Evolutionary conservation across 352 stramenopile species (phyloP).

Genomic region (Phytopythium mirpurense): DNA sequence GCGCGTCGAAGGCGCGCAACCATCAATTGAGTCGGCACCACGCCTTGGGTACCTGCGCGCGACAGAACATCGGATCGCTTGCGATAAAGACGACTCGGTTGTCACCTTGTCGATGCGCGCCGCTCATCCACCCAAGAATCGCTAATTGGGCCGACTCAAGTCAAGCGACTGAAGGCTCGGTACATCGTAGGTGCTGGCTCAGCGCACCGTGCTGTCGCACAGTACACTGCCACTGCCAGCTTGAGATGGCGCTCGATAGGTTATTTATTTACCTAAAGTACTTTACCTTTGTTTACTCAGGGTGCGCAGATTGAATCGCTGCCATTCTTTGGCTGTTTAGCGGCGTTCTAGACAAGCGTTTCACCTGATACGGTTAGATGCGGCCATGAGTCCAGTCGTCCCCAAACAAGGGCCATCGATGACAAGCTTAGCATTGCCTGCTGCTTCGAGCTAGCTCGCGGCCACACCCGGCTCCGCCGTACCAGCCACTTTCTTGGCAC

Average conservation of each 20-base stretch:
- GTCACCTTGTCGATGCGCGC: not conserved
- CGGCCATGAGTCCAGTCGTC: too few species aligned
- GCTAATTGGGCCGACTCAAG: not conserved
- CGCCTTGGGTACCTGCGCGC: not conserved
- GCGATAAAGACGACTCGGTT: not conserved
- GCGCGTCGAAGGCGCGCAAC: not conserved
- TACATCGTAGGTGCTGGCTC: too few species aligned
- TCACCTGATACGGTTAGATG: too few species aligned
- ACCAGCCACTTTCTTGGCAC: not conserved
- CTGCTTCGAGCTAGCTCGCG: not conserved
- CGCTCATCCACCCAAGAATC: not conserved
- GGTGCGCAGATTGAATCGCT: too few species aligned
- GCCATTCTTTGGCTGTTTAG: too few species aligned
- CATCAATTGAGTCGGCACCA: not conserved
- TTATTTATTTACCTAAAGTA: slow-evolving; percentile 3
- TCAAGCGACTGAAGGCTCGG: too few species aligned
- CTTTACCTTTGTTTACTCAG: not conserved
- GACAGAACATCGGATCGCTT: not conserved
- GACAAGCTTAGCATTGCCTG: not conserved
- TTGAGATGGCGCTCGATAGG: slow-evolving; percentile 1
- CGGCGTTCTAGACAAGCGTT: too few species aligned
- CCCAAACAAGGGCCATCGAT: too few species aligned
- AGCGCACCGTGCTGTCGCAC: not conserved
- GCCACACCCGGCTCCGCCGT: not conserved
- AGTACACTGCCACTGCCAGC: not conserved